Base-by-base conservation (phyloP, 192 early-diverging fungal species). In the Coemansia sp. region DNA sequence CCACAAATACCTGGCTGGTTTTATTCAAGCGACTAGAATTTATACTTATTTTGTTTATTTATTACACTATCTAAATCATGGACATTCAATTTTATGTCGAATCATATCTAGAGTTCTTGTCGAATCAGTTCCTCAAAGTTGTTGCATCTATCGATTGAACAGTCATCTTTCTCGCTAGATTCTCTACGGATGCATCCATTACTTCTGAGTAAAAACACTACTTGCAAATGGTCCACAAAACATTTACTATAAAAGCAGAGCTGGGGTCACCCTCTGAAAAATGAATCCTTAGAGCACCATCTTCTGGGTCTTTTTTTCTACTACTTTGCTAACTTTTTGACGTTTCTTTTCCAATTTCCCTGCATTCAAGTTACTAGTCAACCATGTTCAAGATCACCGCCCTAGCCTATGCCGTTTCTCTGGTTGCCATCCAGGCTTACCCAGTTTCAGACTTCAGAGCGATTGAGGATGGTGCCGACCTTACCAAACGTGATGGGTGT, bases 221-320 rank as follows among this genome's bases (percentile, higher is more conserved):
- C n/a, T 13, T 33, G 2, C 52, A 11, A 3, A 3, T 24, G 29
- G 52, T 9, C 20, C 4, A 18, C 31, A 5, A 16, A 52, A 24
- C 9, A 53, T 41, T 31, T 70, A 12, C n/a, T 74, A 69, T 74
- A 74, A 74, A 74, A 74, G 62, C 58, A 44, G 57, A 29, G n/a
- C 38, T 27, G 10, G 6, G 0, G 49, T 9, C 39, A 11, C 50
- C 39, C 31, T 53, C 43, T 31, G 31, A 16, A 20, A 41, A 64
- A n/a, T 60, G 68, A 62, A 66, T 66, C 73, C 65, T 62, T 29
- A 75, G 67, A 75, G 73, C 73, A 65, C 73, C 47, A 65, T 64
- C 62, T 38, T 65, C 46, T 58, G 73, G 68, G 74, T 75, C 68
- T 70, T 75, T 70, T 75, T 75, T 75, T 24, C 29, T 33, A 12